phyloP scores from a whole-genome alignment of 2,329 filamentous ascomycete species.

The Alternaria conjuncta region DNA sequence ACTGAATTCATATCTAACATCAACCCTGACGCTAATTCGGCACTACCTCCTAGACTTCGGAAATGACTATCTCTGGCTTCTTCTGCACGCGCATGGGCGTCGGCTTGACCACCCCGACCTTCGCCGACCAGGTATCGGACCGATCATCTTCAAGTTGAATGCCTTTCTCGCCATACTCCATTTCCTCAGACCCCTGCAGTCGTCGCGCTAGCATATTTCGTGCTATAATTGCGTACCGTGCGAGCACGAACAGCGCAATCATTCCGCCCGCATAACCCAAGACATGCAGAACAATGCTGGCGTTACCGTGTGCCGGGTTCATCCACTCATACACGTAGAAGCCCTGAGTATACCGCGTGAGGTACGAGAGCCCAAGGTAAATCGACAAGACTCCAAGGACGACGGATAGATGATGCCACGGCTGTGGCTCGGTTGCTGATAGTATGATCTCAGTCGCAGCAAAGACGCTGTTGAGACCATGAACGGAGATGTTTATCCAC shows the following conservation, averaged over 20 bases:
- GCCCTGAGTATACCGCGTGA: conserved; percentile 70
- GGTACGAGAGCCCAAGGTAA: conserved; percentile 75
- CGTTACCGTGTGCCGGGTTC: conserved; percentile 33
- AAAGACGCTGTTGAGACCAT: conserved; percentile 75
- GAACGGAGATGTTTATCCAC: conserved; percentile 71
- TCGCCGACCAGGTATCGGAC: conserved; percentile 21
- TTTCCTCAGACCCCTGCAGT: conserved; percentile 1
- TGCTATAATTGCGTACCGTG: conserved; percentile 17
- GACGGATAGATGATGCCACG: conserved; percentile 68
- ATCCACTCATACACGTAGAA: conserved; percentile 74
- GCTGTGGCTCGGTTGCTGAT: conserved; percentile 65
- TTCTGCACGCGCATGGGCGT: conserved; percentile 1
- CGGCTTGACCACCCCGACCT: conserved; percentile 12
- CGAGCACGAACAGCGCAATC: conserved; percentile 25
- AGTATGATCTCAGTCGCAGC: conserved; percentile 76
- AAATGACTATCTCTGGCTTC: background rate
- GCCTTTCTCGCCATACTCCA: conserved; percentile 15
- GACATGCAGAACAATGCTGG: conserved; percentile 30
- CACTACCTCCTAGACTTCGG: background rate
- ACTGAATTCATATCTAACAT: background rate
- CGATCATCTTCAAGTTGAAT: conserved; percentile 11
- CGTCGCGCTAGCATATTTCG: conserved; percentile 19
- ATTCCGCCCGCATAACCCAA: conserved; percentile 30
- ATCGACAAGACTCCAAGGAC: conserved; percentile 70
- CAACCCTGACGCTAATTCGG: background rate